Conservation (phyloP, 768 basidiomycete species). For the Russula sp. region DNA sequence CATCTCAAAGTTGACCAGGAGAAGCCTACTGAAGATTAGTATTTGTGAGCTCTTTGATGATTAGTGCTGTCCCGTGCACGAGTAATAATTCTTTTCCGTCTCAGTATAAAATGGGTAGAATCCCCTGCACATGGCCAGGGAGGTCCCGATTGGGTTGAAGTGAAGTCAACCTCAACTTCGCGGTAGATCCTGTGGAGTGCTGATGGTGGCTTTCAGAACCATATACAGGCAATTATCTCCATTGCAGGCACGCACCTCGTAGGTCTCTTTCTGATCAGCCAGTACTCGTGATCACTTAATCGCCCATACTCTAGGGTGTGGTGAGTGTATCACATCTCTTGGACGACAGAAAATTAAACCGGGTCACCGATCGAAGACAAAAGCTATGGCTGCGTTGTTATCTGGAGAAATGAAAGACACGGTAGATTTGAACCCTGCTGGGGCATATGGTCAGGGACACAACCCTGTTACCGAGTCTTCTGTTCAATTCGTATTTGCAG, state of each 20-base stretch:
- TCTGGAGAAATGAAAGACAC: constrained; percentile 97
- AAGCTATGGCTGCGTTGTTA: constrained; percentile 92
- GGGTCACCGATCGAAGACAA: constrained; percentile 52
- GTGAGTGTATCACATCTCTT: constrained; percentile 43
- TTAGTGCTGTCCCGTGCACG: not conserved
- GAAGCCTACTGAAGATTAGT: constrained; percentile 45
- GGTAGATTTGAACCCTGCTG: constrained; percentile 78
- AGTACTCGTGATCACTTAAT: not conserved
- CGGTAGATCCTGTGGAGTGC: not conserved
- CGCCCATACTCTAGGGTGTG: constrained; percentile 53
- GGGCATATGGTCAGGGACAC: constrained; percentile 57
- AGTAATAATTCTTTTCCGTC: not conserved
- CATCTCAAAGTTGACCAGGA: not conserved
- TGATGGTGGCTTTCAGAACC: constrained; percentile 47
- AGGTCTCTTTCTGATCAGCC: constrained; percentile 31
- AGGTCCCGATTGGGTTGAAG: constrained; percentile 90
- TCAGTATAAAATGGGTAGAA: constrained; percentile 95
- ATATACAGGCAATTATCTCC: constrained; percentile 81
- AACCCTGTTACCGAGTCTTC: no score
- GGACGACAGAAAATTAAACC: not conserved
- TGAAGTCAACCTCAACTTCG: constrained; percentile 35
- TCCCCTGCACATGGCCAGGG: constrained; percentile 77
- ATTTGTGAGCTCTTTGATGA: constrained; percentile 62
- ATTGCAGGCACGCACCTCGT: constrained; percentile 88
- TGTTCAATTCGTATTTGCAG: constrained; percentile 38